Base-by-base conservation (phyloP, 768 basidiomycete genomes). In the Pleurotus salmoneostramineus region DNA sequence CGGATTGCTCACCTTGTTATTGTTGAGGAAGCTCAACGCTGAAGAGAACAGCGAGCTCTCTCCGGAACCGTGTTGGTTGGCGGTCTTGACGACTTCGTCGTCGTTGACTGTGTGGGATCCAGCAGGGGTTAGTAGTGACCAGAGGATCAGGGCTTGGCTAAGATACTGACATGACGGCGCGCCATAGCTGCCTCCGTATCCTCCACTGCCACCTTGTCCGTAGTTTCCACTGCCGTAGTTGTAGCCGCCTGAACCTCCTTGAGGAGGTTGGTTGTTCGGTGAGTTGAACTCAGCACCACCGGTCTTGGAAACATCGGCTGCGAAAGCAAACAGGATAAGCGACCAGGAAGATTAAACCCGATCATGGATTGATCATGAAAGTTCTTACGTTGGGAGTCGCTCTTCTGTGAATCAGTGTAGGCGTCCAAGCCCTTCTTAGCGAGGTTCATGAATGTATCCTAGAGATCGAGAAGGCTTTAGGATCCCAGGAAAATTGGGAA, bases 221-320 rank as follows among this genome's bases (percentile, higher is more conserved):
- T 35, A 50, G 15, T 51, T 34, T 35, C 50, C 50, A 15, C 50
- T 31, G 3, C 50, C 50, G 34, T 51, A 51, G 3, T 61, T 61
- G 49, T 60, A 57, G 44, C 59, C 56, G 34, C 60, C 60, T 44
- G 71, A 27, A 27, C 21, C 21, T 3, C 21, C 21, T 27, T 27
- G 21, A 27, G 21, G 71, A 15, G 64, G 70, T 44, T 70, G 68
- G 58, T 89, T 72, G 61, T 85, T 70, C 32, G 83, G 82, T 14
- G 79, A 68, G 62, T 87, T 89, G 65, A 78, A 84, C 65, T 88
- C 82, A 2, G 77, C 73, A 2, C 88, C 88, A 11, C 88, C 88
- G 3, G 87, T 85, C 77, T 77, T 82, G 49, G 62, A 70, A 50
- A 74, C 74, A 55, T 76, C 65, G 43, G 75, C 82, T 83, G 48